Conservation (phyloP, 768 basidiomycete species). For the Suillus tomentosus region DNA sequence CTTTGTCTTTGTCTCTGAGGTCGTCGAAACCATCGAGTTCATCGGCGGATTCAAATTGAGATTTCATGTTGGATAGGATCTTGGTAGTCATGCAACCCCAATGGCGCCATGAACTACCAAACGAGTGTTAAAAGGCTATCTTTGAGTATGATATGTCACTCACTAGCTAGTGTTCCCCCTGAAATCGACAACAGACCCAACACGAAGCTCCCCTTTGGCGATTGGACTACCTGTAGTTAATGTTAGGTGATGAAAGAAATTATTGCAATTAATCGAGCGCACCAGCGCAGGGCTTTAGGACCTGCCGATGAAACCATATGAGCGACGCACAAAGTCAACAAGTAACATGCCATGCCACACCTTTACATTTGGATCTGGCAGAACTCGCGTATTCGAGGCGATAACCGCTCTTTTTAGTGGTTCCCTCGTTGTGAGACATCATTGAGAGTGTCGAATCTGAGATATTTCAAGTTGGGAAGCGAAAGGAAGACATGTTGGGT, state of each 20-base stretch:
- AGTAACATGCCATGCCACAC: constrained; percentile 29
- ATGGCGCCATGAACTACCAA: constrained; percentile 75
- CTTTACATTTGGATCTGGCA: constrained; percentile 67
- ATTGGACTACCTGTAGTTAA: constrained; percentile 61
- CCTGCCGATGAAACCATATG: constrained; percentile 45
- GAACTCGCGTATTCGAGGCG: constrained; percentile 76
- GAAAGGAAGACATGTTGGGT: constrained; percentile 33
- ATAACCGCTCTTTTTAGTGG: constrained; percentile 61
- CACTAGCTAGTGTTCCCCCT: constrained; percentile 71
- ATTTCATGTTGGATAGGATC: constrained; percentile 68
- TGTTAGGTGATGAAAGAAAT: constrained; percentile 14
- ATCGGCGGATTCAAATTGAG: constrained; percentile 51
- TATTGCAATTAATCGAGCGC: constrained; percentile 18
- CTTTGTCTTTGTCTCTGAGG: constrained; percentile 67
- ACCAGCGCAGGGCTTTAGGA: constrained; percentile 76
- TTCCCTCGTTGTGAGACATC: constrained; percentile 40
- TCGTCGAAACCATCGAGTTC: constrained; percentile 89
- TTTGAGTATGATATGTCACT: constrained; percentile 22
- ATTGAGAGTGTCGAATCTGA: constrained; percentile 21
- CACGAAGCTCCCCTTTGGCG: constrained; percentile 67
- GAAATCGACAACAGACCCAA: constrained; percentile 77
- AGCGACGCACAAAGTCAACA: constrained; percentile 27
- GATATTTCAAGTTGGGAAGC: constrained; percentile 26
- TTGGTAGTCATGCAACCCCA: constrained; percentile 84
- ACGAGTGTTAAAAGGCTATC: neutral